A percentile compares a stretch with the other conserved stretches of the same genome.
Evolutionary conservation across 1,284 basidiomycete genomes (phyloP).

Genomic region (Microbotryum scabiosae): DNA sequence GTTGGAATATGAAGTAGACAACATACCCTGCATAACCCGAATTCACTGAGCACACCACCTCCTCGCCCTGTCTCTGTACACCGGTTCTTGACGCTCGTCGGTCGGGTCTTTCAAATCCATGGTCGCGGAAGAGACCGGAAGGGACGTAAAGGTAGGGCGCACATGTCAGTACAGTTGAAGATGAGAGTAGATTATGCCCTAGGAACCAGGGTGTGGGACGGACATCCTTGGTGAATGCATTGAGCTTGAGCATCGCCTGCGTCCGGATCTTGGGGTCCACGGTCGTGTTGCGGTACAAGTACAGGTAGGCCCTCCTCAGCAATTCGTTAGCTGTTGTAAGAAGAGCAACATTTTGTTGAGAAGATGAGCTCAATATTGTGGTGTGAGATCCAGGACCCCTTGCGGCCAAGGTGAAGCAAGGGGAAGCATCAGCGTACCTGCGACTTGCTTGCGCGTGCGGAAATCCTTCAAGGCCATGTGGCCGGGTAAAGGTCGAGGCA

Average conservation of each 20-base stretch:
- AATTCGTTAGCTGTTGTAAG: conserved; percentile 25
- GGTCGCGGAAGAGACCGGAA: not conserved
- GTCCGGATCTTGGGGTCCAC: conserved; percentile 27
- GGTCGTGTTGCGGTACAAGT: conserved; percentile 28
- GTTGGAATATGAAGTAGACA: not conserved
- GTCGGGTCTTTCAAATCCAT: conserved; percentile 14
- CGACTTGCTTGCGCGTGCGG: conserved; percentile 26
- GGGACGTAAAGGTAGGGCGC: not conserved
- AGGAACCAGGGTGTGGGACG: not conserved
- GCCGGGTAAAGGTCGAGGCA: conserved; percentile 26
- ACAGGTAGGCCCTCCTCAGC: conserved; percentile 25
- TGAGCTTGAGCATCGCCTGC: conserved; percentile 31
- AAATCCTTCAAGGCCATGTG: conserved; percentile 31
- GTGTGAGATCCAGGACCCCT: not conserved
- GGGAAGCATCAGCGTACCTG: conserved; percentile 8
- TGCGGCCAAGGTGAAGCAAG: not conserved
- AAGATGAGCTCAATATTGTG: not conserved
- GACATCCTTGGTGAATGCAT: conserved; percentile 26
- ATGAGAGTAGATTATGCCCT: not conserved
- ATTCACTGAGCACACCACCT: conserved; percentile 28
- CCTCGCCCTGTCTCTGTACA: conserved; percentile 27
- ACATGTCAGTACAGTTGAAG: not conserved
- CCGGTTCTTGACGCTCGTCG: conserved; percentile 26
- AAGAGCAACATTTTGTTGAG: too few relatives aligned
- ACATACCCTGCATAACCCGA: conserved; percentile 27